Evolutionary conservation across 2,329 filamentous ascomycete genomes (phyloP), one percentile per base, ranked within the genome.

Genomic region (Dactylellina drechsleri): DNA sequence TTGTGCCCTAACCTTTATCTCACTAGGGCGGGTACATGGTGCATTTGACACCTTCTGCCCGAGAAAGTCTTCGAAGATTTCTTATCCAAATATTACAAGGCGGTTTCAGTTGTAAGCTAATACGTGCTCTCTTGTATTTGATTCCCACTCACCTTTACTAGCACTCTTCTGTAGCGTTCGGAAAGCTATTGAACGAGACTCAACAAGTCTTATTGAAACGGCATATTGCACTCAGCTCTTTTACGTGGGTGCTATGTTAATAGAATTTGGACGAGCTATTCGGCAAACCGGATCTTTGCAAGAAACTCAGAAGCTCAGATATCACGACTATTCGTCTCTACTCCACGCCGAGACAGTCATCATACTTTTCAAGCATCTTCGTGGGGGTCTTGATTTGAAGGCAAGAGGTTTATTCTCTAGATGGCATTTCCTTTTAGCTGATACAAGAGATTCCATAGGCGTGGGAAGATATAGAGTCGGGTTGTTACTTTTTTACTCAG

Each of bases 321-420:
- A 62, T 58, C 12, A 86, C 88, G 70, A 87, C 86, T 43, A 90
- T 91, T 80, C 92, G 89, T 76, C 89, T 49, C 94, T 97, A 2
- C 86, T 99, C 77, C 96, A 94, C 78, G 95, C 99, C 81, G 92
- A 98, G 82, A 97, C 92, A 79, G 97, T 99, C 79, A 91, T 98
- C 77, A 89, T 92, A 1, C 83, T 99, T 16, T 96, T 93, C 78
- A 88, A 91, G 59, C 88, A 89, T 56, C 92, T 99, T 85, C 91
- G 94, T 77, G 87, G 87, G 64, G 88, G 90, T 2, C 86, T 91
- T 76, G 93, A 96, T 77, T 87, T 90, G 79, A 97, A 97, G 81
- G 89, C 90, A 74, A 97, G 76, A 60, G 56, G 43, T 15, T 23
- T 36, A 4, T 23, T 15, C 49, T 56, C 2, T 12, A 15, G 5